Conservation (phyloP, 1,284 basidiomycete genomes). For the Pterulicium gracile region DNA sequence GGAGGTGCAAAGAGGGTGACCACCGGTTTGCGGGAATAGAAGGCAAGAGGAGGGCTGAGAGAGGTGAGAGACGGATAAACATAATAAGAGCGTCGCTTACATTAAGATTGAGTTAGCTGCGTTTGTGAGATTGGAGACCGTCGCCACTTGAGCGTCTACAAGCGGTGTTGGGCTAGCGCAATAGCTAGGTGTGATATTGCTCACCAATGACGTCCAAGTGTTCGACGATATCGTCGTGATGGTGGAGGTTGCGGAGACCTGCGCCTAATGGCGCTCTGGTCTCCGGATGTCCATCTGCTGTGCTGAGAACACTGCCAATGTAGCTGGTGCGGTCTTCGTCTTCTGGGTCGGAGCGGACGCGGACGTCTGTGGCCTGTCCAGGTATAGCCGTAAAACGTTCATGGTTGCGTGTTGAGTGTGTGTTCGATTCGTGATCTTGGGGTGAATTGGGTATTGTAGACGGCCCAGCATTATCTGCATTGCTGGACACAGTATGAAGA, state of each 20-base stretch:
- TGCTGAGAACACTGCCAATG: conserved; percentile 33
- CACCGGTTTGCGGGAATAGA: conserved; percentile 60
- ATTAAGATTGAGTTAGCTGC: conserved; percentile 72
- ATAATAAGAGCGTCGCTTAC: conserved; percentile 19
- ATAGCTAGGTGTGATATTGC: conserved; percentile 7
- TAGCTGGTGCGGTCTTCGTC: conserved; percentile 19
- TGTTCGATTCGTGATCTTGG: too few species aligned
- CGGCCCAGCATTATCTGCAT: too few species aligned
- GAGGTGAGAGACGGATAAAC: conserved; percentile 2
- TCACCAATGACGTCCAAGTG: conserved; percentile 69
- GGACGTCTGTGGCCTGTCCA: conserved; percentile 15
- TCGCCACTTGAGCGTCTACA: conserved; percentile 63
- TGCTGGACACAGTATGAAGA: too few species aligned
- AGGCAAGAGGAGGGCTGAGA: conserved; percentile 50
- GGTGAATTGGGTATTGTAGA: too few species aligned
- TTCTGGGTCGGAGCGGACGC: conserved; percentile 17
- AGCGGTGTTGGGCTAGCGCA: conserved; percentile 2
- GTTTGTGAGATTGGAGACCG: conserved; percentile 62
- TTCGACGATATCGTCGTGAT: conserved; percentile 66
- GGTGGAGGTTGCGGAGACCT: conserved; percentile 25
- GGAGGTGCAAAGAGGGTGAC: conserved; percentile 39
- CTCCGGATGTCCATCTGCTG: conserved; percentile 17
- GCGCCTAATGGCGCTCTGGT: conserved; percentile 10
- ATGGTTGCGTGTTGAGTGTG: too few species aligned
- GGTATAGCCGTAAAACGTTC: background rate